Percentiles rank a stretch among this genome's conserved stretches.
Evolutionary conservation across 768 basidiomycete genomes (phyloP).

Genomic region (Pholiota conissans): DNA sequence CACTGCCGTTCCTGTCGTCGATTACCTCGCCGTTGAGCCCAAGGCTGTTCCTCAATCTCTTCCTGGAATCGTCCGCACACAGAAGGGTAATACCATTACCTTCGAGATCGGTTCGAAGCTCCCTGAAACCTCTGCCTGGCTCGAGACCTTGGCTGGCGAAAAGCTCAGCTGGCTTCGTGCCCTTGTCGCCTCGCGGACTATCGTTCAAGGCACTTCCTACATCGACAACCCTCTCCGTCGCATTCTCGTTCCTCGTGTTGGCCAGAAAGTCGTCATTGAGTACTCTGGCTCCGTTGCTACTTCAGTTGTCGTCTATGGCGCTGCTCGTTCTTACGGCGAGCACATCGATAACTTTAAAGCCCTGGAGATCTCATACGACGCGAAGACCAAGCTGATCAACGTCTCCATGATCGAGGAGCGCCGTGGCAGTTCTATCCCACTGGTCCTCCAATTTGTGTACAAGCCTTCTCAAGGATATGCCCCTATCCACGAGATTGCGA

Average conservation of each 20-base stretch:
- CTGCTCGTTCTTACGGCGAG: slow-evolving; percentile 74
- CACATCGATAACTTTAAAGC: slow-evolving; percentile 83
- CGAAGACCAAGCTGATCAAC: slow-evolving; percentile 55
- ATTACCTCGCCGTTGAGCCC: slow-evolving; percentile 69
- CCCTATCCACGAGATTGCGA: slow-evolving; percentile 89
- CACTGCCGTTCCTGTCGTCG: slow-evolving; percentile 73
- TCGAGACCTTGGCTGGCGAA: slow-evolving; percentile 82
- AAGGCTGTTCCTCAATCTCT: slow-evolving; percentile 30
- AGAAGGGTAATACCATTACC: slow-evolving; percentile 42
- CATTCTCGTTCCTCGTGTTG: slow-evolving; percentile 76
- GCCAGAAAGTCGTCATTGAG: slow-evolving; percentile 75
- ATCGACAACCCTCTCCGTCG: slow-evolving; percentile 89
- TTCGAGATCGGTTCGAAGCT: slow-evolving; percentile 50
- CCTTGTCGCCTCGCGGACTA: slow-evolving; percentile 73
- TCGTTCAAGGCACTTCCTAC: slow-evolving; percentile 86
- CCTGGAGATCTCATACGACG: slow-evolving; percentile 65
- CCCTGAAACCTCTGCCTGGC: slow-evolving; percentile 73
- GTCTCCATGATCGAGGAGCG: slow-evolving; percentile 86
- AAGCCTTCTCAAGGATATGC: slow-evolving; percentile 85
- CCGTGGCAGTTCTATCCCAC: slow-evolving; percentile 70
- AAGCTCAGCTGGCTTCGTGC: slow-evolving; percentile 86
- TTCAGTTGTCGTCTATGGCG: slow-evolving; percentile 71
- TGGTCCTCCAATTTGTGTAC: slow-evolving; percentile 82
- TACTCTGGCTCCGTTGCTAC: slow-evolving; percentile 44
- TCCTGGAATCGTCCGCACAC: slow-evolving; percentile 42